These are phyloP conservation scores for Rhizoclosmatium globosum DNA, from an alignment of 192 early-diverging fungal species.

Conservation along the genomic window DNA sequence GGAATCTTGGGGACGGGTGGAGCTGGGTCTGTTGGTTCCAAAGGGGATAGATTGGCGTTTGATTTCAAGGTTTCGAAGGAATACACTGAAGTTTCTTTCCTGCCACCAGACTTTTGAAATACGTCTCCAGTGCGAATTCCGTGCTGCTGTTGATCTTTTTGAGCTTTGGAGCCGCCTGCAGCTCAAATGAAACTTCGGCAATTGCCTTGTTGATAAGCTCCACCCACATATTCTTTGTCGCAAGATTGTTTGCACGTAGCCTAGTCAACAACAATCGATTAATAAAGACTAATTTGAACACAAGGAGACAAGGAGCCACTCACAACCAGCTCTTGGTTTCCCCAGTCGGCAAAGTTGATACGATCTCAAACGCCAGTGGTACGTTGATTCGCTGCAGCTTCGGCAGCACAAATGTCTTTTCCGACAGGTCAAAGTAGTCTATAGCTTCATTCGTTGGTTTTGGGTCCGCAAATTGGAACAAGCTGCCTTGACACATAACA, in stretches of 20 bases:
- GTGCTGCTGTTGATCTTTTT: not conserved
- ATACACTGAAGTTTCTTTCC: not conserved
- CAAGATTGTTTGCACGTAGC: not conserved
- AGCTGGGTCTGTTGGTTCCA: too few relatives aligned
- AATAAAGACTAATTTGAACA: not conserved
- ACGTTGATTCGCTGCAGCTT: constrained; percentile 7
- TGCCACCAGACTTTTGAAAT: not conserved
- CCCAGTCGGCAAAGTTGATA: not conserved
- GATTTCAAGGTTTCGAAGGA: not conserved
- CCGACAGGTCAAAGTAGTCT: not conserved
- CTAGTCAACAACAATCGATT: not conserved
- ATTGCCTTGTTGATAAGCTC: not conserved
- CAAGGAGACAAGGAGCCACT: not conserved
- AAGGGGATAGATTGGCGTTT: not conserved
- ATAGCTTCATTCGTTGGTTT: not conserved
- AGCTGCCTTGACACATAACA: not conserved
- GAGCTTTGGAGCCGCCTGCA: not conserved
- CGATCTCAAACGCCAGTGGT: not conserved
- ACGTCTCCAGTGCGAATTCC: not conserved
- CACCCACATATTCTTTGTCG: not conserved
- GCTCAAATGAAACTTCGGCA: not conserved
- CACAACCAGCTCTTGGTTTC: constrained; percentile 1
- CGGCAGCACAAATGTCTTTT: not conserved
- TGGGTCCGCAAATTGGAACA: not conserved
- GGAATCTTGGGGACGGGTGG: too few relatives aligned